Percentiles rank a stretch among this genome's conserved stretches.
phyloP scores from a whole-genome alignment of 2,329 filamentous ascomycete genomes.

The Colletotrichum echinochloae region DNA sequence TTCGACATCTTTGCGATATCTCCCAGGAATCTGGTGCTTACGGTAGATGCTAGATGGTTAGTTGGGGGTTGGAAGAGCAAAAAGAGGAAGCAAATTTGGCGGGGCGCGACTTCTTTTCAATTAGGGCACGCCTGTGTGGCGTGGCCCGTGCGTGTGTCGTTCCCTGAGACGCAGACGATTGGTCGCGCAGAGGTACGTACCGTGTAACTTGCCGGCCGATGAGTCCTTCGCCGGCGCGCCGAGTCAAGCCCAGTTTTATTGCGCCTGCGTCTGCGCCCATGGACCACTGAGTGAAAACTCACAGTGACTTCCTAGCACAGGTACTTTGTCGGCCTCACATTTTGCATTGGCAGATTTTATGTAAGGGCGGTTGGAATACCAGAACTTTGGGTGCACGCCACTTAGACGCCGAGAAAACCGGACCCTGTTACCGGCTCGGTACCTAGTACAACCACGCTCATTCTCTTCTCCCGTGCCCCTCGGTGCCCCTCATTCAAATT shows the following conservation, averaged over 20 bases:
- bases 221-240: conserved; percentile 28
- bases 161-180: conserved; percentile 31
- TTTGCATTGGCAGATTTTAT: conserved; percentile 25
- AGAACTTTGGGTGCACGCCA: conserved; percentile 17
- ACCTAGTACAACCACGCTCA: conserved; percentile 3
- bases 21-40: conserved; percentile 43
- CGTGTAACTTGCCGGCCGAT: conserved; percentile 1
- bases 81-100: conserved; percentile 18
- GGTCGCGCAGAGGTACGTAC: conserved; percentile 6
- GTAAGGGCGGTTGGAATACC: conserved; percentile 4
- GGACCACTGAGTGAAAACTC: conserved; percentile 31
- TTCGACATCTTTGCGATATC: conserved; percentile 52
- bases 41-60: conserved; percentile 38
- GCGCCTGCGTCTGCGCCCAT: not conserved
- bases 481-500: conserved; percentile 35
- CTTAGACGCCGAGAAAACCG: conserved; percentile 19
- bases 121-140: conserved; percentile 37
- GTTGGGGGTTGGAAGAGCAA: conserved; percentile 29
- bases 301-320: conserved; percentile 4
- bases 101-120: conserved; percentile 34
- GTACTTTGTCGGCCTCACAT: conserved; percentile 5
- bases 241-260: conserved; percentile 5
- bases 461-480: conserved; percentile 19
- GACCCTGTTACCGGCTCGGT: conserved; percentile 12
- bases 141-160: conserved; percentile 33